Base-by-base conservation (phyloP, 2,329 filamentous ascomycete genomes). In the Xylaria sp. region DNA sequence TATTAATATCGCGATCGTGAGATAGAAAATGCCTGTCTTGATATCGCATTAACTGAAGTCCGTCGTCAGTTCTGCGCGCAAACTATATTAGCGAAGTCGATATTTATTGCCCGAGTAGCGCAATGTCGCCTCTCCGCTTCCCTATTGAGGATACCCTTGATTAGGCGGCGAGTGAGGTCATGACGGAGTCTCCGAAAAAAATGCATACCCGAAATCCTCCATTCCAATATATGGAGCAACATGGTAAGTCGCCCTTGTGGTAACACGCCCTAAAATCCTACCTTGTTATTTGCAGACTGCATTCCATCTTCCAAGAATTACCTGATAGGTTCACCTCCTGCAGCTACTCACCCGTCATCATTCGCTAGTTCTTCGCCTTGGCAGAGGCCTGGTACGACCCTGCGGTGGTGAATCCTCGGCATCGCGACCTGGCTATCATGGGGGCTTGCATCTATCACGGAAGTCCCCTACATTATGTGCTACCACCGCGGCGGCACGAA, bases 351-450 rank as follows among this genome's bases (percentile, higher is more conserved):
- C 57, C 51, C 1, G 25, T 42, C 13, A 45, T 66, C 10, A 36
- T 57, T 17, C 49, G 44, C 7, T 31, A 61, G 27, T 61, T 66
- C 20, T 66, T 66, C 13, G 55, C 36, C 1, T 2, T 61, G 29
- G 55, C 50, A 9, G 38, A 68, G 45, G 39, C 50, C 17, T 29
- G 25, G 5, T 50, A 50, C 47, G 27, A 31, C 10, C 25, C 47
- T 10, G 17, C 25, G 42, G 45, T 36, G 5, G 49, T 70, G 45
- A 62, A 61, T 5, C 63, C 66, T 11, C 57, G 57, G 1, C 63
- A 54, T 20, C 53, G 68, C 9, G 66, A 70, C 22, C 61, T 70
- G 0, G 66, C 66, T 17, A 50, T 66, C 29, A 7, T 69, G 42
- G 68, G n/a, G 39, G 2, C 36, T 68, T 7, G 6, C 17, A 1